These are phyloP conservation scores for Mycoemilia scoparia DNA, from an alignment of 192 early-diverging fungal species.

Conservation along the genomic window DNA sequence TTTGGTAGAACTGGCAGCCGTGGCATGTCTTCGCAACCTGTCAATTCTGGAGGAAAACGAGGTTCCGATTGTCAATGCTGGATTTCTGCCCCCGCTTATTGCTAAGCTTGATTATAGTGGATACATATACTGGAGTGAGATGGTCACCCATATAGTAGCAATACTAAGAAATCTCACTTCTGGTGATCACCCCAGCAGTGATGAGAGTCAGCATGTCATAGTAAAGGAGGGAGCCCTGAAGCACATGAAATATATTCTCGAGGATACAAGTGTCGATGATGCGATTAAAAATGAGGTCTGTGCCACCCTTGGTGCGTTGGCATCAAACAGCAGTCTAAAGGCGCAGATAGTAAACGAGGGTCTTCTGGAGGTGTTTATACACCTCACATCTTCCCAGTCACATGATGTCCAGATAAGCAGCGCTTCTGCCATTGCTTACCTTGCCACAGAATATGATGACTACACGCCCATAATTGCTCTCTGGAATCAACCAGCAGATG, in stretches of 20 bases:
- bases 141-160: constrained; percentile 66
- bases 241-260: constrained; percentile 27
- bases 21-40: constrained; percentile 76
- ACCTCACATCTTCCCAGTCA: constrained; percentile 25
- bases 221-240: constrained; percentile 60
- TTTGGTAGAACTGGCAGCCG: constrained; percentile 61
- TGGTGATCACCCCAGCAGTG: constrained; percentile 61
- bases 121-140: no score
- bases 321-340: constrained; percentile 55
- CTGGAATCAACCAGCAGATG: constrained; percentile 46
- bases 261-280: constrained; percentile 9
- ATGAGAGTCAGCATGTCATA: constrained; percentile 53
- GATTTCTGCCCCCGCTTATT: constrained; percentile 44
- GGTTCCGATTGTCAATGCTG: constrained; percentile 62
- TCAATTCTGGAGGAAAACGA: constrained; percentile 78
- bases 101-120: constrained; percentile 14
- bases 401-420: constrained; percentile 58
- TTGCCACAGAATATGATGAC: constrained; percentile 38
- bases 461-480: constrained; percentile 39
- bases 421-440: constrained; percentile 58
- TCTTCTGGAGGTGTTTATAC: constrained; percentile 48
- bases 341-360: constrained; percentile 37
- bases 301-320: constrained; percentile 67
- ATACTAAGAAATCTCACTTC: constrained; percentile 68
- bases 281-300: constrained; percentile 62